Evolutionary conservation across 2,329 filamentous ascomycete genomes (phyloP), one percentile per base, ranked within the genome.

Genomic region (Alternaria tenuissima): DNA sequence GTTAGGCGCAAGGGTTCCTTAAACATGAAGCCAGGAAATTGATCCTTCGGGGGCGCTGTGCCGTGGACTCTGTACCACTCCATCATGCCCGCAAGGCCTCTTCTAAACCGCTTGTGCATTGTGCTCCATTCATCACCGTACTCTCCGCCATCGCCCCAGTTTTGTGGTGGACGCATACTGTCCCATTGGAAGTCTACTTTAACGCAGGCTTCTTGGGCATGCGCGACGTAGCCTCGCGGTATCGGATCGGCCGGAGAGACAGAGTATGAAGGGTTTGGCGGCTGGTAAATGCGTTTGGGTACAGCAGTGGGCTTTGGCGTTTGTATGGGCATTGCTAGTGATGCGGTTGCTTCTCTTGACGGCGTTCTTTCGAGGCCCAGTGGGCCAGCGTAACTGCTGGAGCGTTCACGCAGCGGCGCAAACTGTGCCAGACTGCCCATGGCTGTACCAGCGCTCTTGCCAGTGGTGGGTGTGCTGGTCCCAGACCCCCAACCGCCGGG

Each of bases 151-250:
- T 93, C 89, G 7, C 94, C 94, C 91, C 95, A 98, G 63, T 89
- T 84, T 43, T 92, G 85, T 0, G 91, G 88, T 3, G 86, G 82
- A 14, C 91, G 86, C 85, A 94, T 94, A 61, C 94, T 97, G 74
- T 99, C 94, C 94, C 95, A 99, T 70, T 94, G 91, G 72, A 92
- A 96, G 78, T 99, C 95, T n/a, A 97, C 85, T 52, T 91, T 86
- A 5, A 92, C 84, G 73, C 93, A 98, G 12, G 90, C 88, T 74
- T 98, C 93, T 63, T 93, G 88, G 8, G 94, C 94, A 79, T 99
- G 95, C 0, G 92, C 87, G 18, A 97, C 91, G 75, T 96, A 96
- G 2, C 94, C 95, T 3, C 88, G 83, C 0, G 95, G 95, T 59
- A 98, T 97, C 7, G 90, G 88, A 44, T 93, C 90, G 7, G 90